Percentiles rank a stretch among this genome's conserved stretches.
Evolutionary conservation across 257 asterid species (phyloP).

Genomic region (Solanum pimpinellifolium): DNA sequence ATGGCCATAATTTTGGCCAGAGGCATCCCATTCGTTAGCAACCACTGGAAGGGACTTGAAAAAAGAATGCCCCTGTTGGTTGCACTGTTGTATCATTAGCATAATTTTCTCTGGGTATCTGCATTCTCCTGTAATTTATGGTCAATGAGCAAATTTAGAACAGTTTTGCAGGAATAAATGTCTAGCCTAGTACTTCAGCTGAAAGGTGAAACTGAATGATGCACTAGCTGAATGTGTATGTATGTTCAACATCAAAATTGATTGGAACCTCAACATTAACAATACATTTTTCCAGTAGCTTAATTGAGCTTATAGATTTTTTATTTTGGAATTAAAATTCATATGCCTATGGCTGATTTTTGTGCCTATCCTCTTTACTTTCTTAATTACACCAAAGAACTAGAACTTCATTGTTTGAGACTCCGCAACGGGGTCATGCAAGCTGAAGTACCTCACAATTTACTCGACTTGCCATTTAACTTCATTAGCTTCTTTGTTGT

Average conservation of each 20-base stretch:
- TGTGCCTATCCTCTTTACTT: not conserved
- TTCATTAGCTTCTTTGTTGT: not conserved
- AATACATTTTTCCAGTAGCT: slow-evolving; percentile 29
- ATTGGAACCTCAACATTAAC: slow-evolving; percentile 47
- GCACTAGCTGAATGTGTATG: slow-evolving; percentile 55
- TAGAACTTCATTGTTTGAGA: not conserved
- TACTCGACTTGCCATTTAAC: not conserved
- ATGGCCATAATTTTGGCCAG: slow-evolving; percentile 14
- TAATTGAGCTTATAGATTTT: not conserved
- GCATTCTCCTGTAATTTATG: slow-evolving; percentile 65
- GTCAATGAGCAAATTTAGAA: slow-evolving; percentile 45
- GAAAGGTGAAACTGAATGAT: slow-evolving; percentile 47
- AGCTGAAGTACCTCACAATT: not conserved
- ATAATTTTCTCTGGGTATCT: slow-evolving; percentile 29
- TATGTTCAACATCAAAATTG: slow-evolving; percentile 49
- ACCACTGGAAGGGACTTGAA: slow-evolving; percentile 21
- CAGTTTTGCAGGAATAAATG: slow-evolving; percentile 96
- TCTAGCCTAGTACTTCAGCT: slow-evolving; percentile 52
- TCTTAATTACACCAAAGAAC: not conserved
- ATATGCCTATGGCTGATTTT: not conserved
- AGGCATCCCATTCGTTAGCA: slow-evolving; percentile 26
- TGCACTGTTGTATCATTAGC: slow-evolving; percentile 83
- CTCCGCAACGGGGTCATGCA: not conserved
- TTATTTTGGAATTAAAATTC: not conserved
- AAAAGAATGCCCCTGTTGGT: slow-evolving; percentile 34